phyloP scores from a whole-genome alignment of 2,329 filamentous ascomycete genomes.

The Botrytis sinoallii region DNA sequence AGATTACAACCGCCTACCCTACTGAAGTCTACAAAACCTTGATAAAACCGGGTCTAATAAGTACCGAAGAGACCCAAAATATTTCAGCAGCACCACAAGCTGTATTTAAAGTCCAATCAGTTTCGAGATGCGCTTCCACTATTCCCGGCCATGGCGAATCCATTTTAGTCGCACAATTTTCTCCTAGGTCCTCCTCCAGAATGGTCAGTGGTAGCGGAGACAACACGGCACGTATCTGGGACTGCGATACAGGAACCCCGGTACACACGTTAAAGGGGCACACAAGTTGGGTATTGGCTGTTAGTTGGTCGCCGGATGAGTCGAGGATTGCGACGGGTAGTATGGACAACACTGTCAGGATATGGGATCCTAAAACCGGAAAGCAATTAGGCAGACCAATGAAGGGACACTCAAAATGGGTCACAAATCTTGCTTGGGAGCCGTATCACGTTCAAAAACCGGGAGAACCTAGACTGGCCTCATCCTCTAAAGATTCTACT shows the following conservation, averaged over 20 bases:
- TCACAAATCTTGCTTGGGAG: constrained; percentile 87
- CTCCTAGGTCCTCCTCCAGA: constrained; percentile 69
- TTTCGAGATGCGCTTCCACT: constrained; percentile 82
- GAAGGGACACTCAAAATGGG: constrained; percentile 86
- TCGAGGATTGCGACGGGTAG: constrained; percentile 80
- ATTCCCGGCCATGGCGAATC: constrained; percentile 91
- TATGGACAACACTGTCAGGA: constrained; percentile 86
- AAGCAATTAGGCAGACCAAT: constrained; percentile 65
- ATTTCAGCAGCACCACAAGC: constrained; percentile 74
- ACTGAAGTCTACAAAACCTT: constrained; percentile 47
- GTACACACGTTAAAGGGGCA: constrained; percentile 84
- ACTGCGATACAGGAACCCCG: constrained; percentile 89
- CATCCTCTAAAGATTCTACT: constrained; percentile 85
- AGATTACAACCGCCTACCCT: constrained; percentile 33
- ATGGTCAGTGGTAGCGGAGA: constrained; percentile 90
- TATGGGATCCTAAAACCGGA: constrained; percentile 85
- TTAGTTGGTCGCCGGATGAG: constrained; percentile 84
- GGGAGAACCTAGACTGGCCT: constrained; percentile 76
- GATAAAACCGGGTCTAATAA: constrained; percentile 39
- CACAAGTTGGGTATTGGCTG: constrained; percentile 83
- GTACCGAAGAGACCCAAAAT: constrained; percentile 42
- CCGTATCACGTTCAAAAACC: constrained; percentile 79
- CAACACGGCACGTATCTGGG: constrained; percentile 88
- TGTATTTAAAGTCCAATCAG: constrained; percentile 88
- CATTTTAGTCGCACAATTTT: constrained; percentile 84